Percentiles rank a stretch among this genome's conserved stretches.
These are phyloP conservation scores for Lipomyces starkeyi DNA, from an alignment of 805 yeast species.

Conservation along the genomic window DNA sequence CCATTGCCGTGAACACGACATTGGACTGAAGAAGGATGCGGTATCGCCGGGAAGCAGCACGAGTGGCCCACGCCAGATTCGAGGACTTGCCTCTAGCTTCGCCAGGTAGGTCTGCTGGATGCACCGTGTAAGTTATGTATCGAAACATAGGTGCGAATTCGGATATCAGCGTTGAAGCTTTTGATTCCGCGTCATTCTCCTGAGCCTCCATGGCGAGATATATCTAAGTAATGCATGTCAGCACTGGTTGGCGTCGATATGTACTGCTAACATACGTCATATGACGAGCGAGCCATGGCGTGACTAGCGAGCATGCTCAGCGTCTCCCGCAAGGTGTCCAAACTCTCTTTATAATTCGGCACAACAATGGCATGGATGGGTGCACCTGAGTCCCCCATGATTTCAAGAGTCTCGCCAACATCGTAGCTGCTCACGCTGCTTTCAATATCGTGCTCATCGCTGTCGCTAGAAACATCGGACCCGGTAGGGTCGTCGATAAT, in stretches of 20 bases:
- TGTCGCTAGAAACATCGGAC: neutral
- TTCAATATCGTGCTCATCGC: conserved; percentile 2
- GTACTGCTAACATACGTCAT: conserved; percentile 19
- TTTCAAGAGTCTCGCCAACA: neutral
- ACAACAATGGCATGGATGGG: conserved; percentile 34
- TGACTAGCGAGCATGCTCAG: conserved; percentile 35
- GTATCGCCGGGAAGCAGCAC: conserved; percentile 23
- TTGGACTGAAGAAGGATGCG: neutral
- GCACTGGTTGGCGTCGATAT: neutral
- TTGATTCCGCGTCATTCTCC: conserved; percentile 25
- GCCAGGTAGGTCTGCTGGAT: conserved; percentile 31
- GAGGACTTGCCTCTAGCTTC: conserved; percentile 39
- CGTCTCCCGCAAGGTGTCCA: conserved; percentile 35
- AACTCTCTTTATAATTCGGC: conserved; percentile 34
- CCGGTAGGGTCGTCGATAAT: neutral
- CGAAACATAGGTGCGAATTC: conserved; percentile 26
- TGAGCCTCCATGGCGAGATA: conserved; percentile 35
- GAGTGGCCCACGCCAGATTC: conserved; percentile 38
- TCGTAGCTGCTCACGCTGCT: conserved; percentile 5
- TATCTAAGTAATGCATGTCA: conserved; percentile 1
- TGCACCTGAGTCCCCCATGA: neutral
- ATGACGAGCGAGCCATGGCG: conserved; percentile 20
- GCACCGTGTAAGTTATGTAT: conserved; percentile 29
- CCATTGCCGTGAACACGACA: conserved; percentile 37
- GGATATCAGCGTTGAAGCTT: conserved; percentile 20